These are phyloP conservation scores for Arthroderma sp. DNA, from an alignment of 2,329 filamentous ascomycete species.

Conservation along the genomic window DNA sequence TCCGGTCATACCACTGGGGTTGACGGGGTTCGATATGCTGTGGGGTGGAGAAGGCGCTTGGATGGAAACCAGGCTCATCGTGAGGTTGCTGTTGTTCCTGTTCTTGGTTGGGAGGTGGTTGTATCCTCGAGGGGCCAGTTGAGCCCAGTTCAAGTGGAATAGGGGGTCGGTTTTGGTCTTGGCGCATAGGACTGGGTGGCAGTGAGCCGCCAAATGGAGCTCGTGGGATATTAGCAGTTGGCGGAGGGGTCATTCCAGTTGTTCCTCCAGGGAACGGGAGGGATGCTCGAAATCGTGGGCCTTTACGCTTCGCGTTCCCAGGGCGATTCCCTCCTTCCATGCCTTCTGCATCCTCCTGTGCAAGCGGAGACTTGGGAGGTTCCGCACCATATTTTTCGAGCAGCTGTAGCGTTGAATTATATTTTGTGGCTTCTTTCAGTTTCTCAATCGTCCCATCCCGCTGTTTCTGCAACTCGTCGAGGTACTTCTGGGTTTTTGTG, in stretches of 20 bases:
- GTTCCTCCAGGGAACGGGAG: slow-evolving; percentile 26
- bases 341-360: slow-evolving; percentile 19
- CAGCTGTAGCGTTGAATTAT: slow-evolving; percentile 84
- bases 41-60: slow-evolving; percentile 34
- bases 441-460: slow-evolving; percentile 81
- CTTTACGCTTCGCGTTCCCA: slow-evolving; percentile 15
- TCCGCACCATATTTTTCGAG: slow-evolving; percentile 84
- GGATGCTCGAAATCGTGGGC: slow-evolving; percentile 18
- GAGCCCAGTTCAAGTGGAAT: background rate
- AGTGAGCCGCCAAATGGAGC: slow-evolving; percentile 12
- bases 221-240: slow-evolving; percentile 51
- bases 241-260: slow-evolving; percentile 47
- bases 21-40: slow-evolving; percentile 24
- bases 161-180: slow-evolving; percentile 16
- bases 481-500: slow-evolving; percentile 51
- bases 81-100: slow-evolving; percentile 5
- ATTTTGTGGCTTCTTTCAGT: slow-evolving; percentile 88
- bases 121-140: background rate
- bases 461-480: slow-evolving; percentile 66
- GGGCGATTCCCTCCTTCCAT: background rate
- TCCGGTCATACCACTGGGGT: slow-evolving; percentile 83
- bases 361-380: slow-evolving; percentile 33
- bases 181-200: slow-evolving; percentile 18
- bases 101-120: slow-evolving; percentile 9
- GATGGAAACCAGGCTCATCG: slow-evolving; percentile 37